Evolutionary conservation across 148 eudicot species (phyloP).

Genomic region (Chenopodium suecicum): DNA sequence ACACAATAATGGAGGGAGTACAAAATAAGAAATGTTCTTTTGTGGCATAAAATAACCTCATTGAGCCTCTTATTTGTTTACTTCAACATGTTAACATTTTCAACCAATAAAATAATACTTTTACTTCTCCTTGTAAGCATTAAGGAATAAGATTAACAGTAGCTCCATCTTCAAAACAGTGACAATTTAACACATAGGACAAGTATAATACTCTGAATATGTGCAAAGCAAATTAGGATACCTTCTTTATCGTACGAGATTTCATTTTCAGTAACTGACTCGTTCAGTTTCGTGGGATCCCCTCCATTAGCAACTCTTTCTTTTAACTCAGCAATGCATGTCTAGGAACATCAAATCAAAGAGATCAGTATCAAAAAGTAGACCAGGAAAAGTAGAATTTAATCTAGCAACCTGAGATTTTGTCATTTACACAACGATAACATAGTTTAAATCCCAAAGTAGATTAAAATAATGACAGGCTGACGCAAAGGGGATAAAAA

Average conservation of each 20-base stretch:
- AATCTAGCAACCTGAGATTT: neutral
- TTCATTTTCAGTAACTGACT: slow-evolving; percentile 41
- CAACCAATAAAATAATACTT: neutral
- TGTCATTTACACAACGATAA: neutral
- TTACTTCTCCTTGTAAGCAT: slow-evolving; percentile 3
- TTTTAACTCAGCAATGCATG: slow-evolving; percentile 57
- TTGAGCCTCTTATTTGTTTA: neutral
- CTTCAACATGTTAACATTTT: neutral
- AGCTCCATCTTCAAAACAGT: neutral
- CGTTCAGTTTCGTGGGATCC: slow-evolving; percentile 70
- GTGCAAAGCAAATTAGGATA: slow-evolving; percentile 21
- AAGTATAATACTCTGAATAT: slow-evolving; percentile 3
- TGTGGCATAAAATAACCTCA: neutral
- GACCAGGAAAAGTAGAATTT: neutral
- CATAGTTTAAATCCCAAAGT: neutral
- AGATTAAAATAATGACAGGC: neutral
- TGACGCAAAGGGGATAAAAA: neutral
- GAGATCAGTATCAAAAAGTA: slow-evolving; percentile 14
- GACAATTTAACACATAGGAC: neutral
- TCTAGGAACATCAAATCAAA: slow-evolving; percentile 30
- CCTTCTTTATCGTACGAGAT: slow-evolving; percentile 44
- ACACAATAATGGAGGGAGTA: too few species aligned
- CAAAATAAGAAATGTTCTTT: neutral
- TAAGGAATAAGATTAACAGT: neutral
- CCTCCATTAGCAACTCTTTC: slow-evolving; percentile 84